phyloP scores from a whole-genome alignment of 148 eudicot genomes.

The Rhododendron williamsianum region DNA sequence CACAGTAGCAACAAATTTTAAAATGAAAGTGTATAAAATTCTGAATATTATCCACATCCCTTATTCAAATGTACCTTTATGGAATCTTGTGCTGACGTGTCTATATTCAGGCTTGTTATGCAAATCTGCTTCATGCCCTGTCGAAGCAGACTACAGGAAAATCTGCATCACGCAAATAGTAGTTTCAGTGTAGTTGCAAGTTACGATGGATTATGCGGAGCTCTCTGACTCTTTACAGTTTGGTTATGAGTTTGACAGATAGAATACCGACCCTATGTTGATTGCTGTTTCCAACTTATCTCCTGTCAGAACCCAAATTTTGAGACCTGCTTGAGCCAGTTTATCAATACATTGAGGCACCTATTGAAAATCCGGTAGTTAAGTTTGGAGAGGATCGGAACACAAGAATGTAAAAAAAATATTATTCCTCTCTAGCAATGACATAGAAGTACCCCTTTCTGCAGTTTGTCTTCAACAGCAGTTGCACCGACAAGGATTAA shows the following conservation, averaged over 20 bases:
- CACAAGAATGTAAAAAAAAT: neutral
- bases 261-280: constrained; percentile 74
- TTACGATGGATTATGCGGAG: neutral
- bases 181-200: neutral
- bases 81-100: constrained; percentile 38
- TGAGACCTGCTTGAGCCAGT: constrained; percentile 96
- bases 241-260: neutral
- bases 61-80: constrained; percentile 51
- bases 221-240: neutral
- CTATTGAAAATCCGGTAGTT: constrained; percentile 24
- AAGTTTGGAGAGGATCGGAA: neutral
- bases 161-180: constrained; percentile 39
- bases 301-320: constrained; percentile 98
- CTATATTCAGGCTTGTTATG: constrained; percentile 42
- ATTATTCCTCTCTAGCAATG: neutral
- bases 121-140: constrained; percentile 95
- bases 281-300: constrained; percentile 99
- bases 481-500: constrained; percentile 93
- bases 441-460: constrained; percentile 58
- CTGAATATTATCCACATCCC: constrained; percentile 1
- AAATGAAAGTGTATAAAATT: constrained; percentile 17
- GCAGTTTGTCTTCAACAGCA: constrained; percentile 93
- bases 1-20: constrained; percentile 23
- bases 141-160: constrained; percentile 85
- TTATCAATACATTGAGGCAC: constrained; percentile 97